Evolutionary conservation across 2,329 filamentous ascomycete genomes (phyloP), one percentile per base, ranked within the genome.

Genomic region (Thelonectria rubi): DNA sequence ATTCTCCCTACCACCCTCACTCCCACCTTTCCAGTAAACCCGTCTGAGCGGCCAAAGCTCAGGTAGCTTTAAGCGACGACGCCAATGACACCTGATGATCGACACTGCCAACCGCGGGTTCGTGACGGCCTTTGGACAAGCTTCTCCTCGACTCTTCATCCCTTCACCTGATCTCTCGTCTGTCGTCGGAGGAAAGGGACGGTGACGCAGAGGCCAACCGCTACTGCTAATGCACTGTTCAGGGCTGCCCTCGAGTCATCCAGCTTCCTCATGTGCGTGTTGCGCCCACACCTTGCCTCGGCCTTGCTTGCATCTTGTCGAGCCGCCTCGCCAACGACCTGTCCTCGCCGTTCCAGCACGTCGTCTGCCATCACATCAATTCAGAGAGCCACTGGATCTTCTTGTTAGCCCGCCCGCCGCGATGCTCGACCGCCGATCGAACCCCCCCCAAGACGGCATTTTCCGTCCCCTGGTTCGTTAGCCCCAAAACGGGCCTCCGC

Each of bases 11-110:
- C 17, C 9, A 20, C 17, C 34, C 1, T 37, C 14, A 8, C 32
- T 37, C 7, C 34, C n/a, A n/a, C n/a, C n/a, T n/a, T n/a, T 37
- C 42, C 40, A 60, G 55, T 46, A 45, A 5, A 30, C 45, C 20
- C 54, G 40, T 24, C 54, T 20, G 43, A n/a, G 42, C 24, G 54
- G 48, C 55, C 54, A 45, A 49, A 55, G 42, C 52, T 57, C 48
- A 45, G n/a, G 26, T 26, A 55, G 43, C 39, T 53, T n/a, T 37
- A 15, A 42, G 56, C 49, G 53, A 63, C 60, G 39, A 63, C 60
- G 39, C 52, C 60, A 57, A 63, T 61, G 61, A 60, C 66, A 67
- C 53, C 58, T 62, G 45, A 64, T 69, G 68, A 70, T 70, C 65
- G 66, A 58, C 68, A 62, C 56, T 66, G 60, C 58, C 52, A 70